These are phyloP conservation scores for Dioscorea cayenensis DNA, from an alignment of 116 monocot genomes.

Conservation along the genomic window DNA sequence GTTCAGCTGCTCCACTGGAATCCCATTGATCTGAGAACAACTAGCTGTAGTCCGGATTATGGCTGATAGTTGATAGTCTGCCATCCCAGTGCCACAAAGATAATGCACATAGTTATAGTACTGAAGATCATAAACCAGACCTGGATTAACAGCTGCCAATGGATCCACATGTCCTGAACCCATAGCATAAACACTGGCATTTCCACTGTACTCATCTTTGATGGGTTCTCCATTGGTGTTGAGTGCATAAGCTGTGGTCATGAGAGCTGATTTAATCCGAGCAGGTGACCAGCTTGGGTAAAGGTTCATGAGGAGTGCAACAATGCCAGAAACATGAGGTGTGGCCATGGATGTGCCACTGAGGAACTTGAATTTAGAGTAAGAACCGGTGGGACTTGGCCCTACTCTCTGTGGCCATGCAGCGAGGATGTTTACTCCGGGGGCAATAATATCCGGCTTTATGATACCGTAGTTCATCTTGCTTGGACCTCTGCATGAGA, in stretches of 20 bases:
- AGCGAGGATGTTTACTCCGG: neutral
- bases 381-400: neutral
- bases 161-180: neutral
- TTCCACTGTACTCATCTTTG: neutral
- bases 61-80: neutral
- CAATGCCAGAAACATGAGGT: neutral
- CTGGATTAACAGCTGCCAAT: neutral
- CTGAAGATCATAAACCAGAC: neutral
- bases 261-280: neutral
- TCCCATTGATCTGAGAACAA: neutral
- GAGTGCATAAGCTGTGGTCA: neutral
- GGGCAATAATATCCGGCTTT: neutral
- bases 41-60: neutral
- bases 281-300: neutral
- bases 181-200: neutral
- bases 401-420: neutral
- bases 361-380: neutral
- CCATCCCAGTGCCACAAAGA: neutral
- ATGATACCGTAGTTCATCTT: neutral
- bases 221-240: neutral
- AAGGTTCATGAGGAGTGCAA: neutral
- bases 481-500: neutral
- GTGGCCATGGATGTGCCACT: neutral
- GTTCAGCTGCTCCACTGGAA: neutral
- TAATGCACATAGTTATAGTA: neutral